These are phyloP conservation scores for Corylus heterophylla DNA, from an alignment of 306 rosid species.

Conservation along the genomic window DNA sequence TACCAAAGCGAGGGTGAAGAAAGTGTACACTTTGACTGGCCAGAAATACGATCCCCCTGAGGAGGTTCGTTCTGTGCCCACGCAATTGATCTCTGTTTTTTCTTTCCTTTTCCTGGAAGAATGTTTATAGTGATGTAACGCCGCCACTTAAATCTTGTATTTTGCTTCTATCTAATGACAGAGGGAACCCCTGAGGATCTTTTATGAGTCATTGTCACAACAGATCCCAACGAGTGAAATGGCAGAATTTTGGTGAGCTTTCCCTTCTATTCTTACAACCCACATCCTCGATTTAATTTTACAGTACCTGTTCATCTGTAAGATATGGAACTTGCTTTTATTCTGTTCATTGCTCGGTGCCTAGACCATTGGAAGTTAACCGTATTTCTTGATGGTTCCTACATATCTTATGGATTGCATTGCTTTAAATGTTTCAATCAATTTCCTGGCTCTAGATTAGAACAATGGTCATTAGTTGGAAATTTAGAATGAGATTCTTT, in stretches of 20 bases:
- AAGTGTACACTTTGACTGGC: conserved; percentile 76
- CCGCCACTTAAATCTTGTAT: conserved; percentile 23
- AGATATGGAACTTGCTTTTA: not conserved
- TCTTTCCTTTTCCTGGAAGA: conserved; percentile 2
- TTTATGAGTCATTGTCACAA: conserved; percentile 81
- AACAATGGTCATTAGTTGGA: not conserved
- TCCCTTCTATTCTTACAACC: conserved; percentile 24
- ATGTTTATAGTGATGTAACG: conserved; percentile 14
- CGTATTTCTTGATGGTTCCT: not conserved
- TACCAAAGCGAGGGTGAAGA: conserved; percentile 72
- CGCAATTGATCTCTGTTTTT: conserved; percentile 23
- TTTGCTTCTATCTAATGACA: conserved; percentile 43
- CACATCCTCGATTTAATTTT: conserved; percentile 7
- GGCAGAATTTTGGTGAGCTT: conserved; percentile 82
- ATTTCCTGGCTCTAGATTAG: not conserved
- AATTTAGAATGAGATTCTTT: not conserved
- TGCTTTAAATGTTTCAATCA: not conserved
- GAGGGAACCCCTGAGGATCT: conserved; percentile 92
- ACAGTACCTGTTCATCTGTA: not conserved
- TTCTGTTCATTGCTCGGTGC: conserved; percentile 8
- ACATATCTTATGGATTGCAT: not conserved
- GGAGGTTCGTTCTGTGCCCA: conserved; percentile 67
- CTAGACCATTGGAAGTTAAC: not conserved
- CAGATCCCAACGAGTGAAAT: conserved; percentile 91
- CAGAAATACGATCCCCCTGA: conserved; percentile 94